Evolutionary conservation across 2,329 filamentous ascomycete genomes (phyloP), one percentile per base, ranked within the genome.

Genomic region (Clonostachys rhizophaga): DNA sequence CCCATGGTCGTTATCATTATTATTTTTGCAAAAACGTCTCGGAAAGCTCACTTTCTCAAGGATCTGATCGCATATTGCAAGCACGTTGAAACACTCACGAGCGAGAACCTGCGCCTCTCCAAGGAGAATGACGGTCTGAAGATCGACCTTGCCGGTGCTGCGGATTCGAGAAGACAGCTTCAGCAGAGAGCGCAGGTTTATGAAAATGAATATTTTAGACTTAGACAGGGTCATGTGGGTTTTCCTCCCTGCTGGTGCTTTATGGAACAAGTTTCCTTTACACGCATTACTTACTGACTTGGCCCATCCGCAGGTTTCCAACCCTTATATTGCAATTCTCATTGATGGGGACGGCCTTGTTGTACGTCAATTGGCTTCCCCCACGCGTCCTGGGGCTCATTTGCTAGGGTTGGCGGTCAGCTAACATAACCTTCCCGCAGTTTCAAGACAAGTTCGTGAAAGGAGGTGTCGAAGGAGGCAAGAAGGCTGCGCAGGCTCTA

Each of bases 271-370:
- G 11, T 39, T 14, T 39, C 8, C 36, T 17, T 39, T 39, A 14
- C 14, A 17, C 36, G 14, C 14, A 10, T 17, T 39, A 16, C 36
- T 39, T 14, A n/a, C 36, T 39, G 36, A 30, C 24, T 30, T 30
- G 24, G 24, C 36, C 17, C 14, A n/a, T 18, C 36, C 14, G 43
- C 55, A 81, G 75, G 73, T 69, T 49, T 69, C 66, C 44, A 83
- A 83, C 61, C 71, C 76, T 39, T 86, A 86, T 59, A 69, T 84
- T 55, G 62, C 79, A 52, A 72, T 83, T 37, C 58, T 84, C 53
- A 76, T 86, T 54, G 83, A 86, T 59, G 83, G 81, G 36, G 76
- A 86, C 59, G 78, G 79, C 41, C 70, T 84, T 49, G 66, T 84
- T 60, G 81, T 84, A 55, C 46, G 58, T 56, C 11, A 34, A 16